Conservation (phyloP, 192 early-diverging fungal species). For the Coemansia asiatica region DNA sequence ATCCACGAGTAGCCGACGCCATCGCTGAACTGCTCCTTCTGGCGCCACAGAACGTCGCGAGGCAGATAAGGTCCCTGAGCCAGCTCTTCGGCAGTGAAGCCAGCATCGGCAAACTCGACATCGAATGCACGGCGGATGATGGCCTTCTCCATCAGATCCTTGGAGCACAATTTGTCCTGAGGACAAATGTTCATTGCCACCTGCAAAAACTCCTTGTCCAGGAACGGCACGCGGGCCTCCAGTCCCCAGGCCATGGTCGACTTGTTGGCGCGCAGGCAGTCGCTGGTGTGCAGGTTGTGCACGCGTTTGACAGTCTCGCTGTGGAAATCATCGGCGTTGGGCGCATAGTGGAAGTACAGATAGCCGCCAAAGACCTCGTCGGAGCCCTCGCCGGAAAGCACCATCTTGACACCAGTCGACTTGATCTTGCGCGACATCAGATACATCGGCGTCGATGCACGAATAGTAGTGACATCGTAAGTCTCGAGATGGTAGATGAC, state of each 20-base stretch:
- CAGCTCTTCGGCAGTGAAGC: conserved; percentile 50
- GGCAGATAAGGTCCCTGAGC: conserved; percentile 79
- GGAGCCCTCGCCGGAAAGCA: conserved; percentile 91
- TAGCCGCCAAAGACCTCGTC: conserved; percentile 99
- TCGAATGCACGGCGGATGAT: conserved; percentile 96
- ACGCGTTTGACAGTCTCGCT: conserved; percentile 88
- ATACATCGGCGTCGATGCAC: conserved; percentile 99
- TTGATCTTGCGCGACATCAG: conserved; percentile 97
- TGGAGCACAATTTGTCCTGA: conserved; percentile 75
- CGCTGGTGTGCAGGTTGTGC: conserved; percentile 95
- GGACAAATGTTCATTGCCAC: conserved; percentile 87
- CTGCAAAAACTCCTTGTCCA: conserved; percentile 91
- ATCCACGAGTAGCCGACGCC: conserved; percentile 99
- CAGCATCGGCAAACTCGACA: conserved; percentile 68
- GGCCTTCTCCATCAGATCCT: conserved; percentile 89
- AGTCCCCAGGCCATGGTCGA: conserved; percentile 99
- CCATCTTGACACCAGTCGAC: conserved; percentile 99
- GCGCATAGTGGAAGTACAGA: conserved; percentile 96
- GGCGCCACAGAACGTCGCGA: conserved; percentile 89
- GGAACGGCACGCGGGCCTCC: conserved; percentile 97
- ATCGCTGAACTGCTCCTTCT: conserved; percentile 99
- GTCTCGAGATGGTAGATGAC: conserved; percentile 98
- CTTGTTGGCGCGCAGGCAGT: conserved; percentile 98
- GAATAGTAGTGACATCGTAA: conserved; percentile 97
- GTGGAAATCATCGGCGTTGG: conserved; percentile 78